These are phyloP conservation scores for Madurella fahalii DNA, from an alignment of 2,329 filamentous ascomycete genomes.

Conservation along the genomic window DNA sequence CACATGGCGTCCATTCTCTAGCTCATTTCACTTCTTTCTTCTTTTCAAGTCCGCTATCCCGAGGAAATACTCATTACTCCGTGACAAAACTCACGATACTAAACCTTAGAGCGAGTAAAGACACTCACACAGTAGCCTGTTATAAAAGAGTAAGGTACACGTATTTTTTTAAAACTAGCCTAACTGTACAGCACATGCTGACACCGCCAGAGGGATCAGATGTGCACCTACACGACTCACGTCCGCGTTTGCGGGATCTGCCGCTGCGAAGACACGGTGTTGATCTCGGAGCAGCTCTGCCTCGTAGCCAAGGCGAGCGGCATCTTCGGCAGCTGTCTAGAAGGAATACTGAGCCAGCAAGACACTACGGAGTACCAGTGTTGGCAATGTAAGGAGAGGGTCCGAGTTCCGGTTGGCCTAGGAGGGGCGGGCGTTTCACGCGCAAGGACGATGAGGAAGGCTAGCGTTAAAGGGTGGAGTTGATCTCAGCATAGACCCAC, in stretches of 20 bases:
- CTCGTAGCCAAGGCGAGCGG: constrained; percentile 30
- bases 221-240: constrained; percentile 41
- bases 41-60: too few species aligned
- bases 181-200: not conserved
- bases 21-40: too few species aligned
- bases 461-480: not conserved
- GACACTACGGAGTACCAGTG: constrained; percentile 34
- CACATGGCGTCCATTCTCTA: too few species aligned
- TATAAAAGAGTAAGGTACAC: too few species aligned
- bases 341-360: constrained; percentile 29
- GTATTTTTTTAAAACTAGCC: too few species aligned
- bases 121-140: too few species aligned
- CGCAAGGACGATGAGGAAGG: not conserved
- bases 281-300: constrained; percentile 40
- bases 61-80: too few species aligned
- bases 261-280: constrained; percentile 36
- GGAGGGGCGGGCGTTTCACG: not conserved
- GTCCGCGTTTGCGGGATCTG: constrained; percentile 36
- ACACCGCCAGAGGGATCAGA: constrained; percentile 16
- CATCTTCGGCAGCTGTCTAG: constrained; percentile 38
- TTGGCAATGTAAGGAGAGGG: constrained; percentile 37
- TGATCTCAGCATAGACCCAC: not conserved
- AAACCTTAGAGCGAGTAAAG: too few species aligned
- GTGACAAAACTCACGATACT: too few species aligned
- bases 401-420: constrained; percentile 6